These are phyloP conservation scores for Pseudogymnoascus sp. DNA, from an alignment of 2,329 filamentous ascomycete genomes.

Conservation along the genomic window DNA sequence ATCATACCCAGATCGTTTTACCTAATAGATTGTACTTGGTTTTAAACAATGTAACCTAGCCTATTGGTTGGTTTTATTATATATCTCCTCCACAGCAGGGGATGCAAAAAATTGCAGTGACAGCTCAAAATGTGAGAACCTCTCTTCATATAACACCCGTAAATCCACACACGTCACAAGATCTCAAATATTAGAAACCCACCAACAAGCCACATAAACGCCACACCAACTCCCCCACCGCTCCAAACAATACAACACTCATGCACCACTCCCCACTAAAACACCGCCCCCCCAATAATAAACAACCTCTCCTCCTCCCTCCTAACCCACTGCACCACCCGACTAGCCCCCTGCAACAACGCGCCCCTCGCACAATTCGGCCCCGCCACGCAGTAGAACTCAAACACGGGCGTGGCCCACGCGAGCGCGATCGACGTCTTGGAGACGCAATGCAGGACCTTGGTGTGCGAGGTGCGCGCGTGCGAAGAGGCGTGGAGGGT, in stretches of 20 bases:
- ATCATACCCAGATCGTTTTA: background rate
- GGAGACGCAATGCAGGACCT: conserved; percentile 72
- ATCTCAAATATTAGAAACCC: background rate
- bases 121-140: background rate
- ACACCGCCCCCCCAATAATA: conserved; percentile 94
- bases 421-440: conserved; percentile 72
- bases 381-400: conserved; percentile 90
- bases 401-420: conserved; percentile 86
- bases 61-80: background rate
- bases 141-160: background rate
- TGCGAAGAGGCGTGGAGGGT: conserved; percentile 80
- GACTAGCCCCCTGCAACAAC: conserved; percentile 78
- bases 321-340: conserved; percentile 84
- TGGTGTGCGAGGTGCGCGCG: conserved; percentile 72
- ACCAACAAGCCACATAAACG: background rate
- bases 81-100: too few relatives aligned
- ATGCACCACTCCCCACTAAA: conserved; percentile 24
- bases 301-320: conserved; percentile 90
- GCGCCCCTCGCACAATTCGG: conserved; percentile 55
- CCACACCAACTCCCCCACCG: background rate
- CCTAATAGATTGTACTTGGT: background rate
- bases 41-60: background rate
- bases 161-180: background rate
- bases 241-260: too few relatives aligned
- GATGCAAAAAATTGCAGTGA: background rate